Evolutionary conservation across 805 yeast genomes (phyloP).

Genomic region (Metschnikowia drakensbergensis): DNA sequence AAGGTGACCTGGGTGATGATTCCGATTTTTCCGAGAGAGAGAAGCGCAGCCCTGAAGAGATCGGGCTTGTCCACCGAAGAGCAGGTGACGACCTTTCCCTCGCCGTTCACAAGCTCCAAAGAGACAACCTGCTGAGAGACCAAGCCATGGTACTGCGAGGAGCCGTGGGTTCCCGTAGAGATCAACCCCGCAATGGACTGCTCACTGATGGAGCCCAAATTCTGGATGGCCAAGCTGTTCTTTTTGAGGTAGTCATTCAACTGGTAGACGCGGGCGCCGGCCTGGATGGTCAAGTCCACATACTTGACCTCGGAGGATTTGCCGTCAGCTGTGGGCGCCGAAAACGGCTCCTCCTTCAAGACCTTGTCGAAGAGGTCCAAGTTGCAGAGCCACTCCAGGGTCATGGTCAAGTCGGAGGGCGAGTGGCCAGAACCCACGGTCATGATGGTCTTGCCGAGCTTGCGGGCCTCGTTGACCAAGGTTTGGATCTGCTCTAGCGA

Average conservation of each 20-base stretch:
- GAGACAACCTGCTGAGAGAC: slow-evolving; percentile 84
- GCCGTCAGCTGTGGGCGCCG: slow-evolving; percentile 31
- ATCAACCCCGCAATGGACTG: slow-evolving; percentile 95
- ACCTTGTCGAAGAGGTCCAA: slow-evolving; percentile 71
- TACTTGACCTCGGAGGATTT: slow-evolving; percentile 47
- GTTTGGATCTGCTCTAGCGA: slow-evolving; percentile 62
- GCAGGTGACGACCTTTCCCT: slow-evolving; percentile 67
- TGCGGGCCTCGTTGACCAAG: slow-evolving; percentile 64
- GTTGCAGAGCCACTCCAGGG: slow-evolving; percentile 82
- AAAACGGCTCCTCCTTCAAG: slow-evolving; percentile 42
- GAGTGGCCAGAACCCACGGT: slow-evolving; percentile 94
- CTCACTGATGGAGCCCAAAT: slow-evolving; percentile 88
- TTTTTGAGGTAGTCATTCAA: slow-evolving; percentile 62
- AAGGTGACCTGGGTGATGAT: slow-evolving; percentile 81
- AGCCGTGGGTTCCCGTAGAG: slow-evolving; percentile 96
- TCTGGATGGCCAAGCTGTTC: slow-evolving; percentile 77
- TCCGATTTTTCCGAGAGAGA: slow-evolving; percentile 90
- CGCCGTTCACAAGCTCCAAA: slow-evolving; percentile 67
- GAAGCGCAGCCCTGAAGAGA: slow-evolving; percentile 73
- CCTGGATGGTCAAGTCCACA: slow-evolving; percentile 92
- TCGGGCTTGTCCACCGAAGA: slow-evolving; percentile 60
- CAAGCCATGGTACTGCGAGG: slow-evolving; percentile 88
- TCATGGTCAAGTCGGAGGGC: slow-evolving; percentile 87
- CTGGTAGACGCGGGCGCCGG: slow-evolving; percentile 78
- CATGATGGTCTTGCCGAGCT: slow-evolving; percentile 60